These are phyloP conservation scores for Tilletia horrida DNA, from an alignment of 1,284 basidiomycete genomes.

Conservation along the genomic window DNA sequence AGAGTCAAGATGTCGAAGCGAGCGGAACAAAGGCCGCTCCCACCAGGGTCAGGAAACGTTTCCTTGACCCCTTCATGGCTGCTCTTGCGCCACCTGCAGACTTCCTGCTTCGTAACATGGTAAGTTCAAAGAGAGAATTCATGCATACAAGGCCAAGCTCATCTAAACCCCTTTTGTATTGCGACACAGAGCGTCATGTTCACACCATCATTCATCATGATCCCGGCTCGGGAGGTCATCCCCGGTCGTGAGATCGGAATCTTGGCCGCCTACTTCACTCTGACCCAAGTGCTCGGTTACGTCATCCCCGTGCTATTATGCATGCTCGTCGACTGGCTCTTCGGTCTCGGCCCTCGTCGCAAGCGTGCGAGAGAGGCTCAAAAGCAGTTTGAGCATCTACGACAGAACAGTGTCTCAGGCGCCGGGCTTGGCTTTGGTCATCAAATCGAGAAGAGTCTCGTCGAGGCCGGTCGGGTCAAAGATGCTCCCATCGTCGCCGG, in stretches of 20 bases:
- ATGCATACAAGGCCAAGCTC: background rate
- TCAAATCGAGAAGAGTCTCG: slow-evolving; percentile 8
- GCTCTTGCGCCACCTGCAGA: slow-evolving; percentile 44
- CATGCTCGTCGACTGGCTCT: slow-evolving; percentile 20
- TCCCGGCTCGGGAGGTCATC: slow-evolving; percentile 44
- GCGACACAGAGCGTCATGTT: slow-evolving; percentile 35
- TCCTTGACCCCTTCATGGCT: slow-evolving; percentile 29
- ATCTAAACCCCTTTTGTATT: background rate
- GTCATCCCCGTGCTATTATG: slow-evolving; percentile 37
- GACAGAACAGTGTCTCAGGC: background rate
- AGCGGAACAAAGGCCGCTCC: too few species aligned
- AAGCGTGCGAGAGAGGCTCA: background rate
- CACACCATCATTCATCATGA: slow-evolving; percentile 43
- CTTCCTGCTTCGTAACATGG: slow-evolving; percentile 46
- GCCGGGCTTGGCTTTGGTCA: slow-evolving; percentile 5
- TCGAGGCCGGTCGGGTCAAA: slow-evolving; percentile 9
- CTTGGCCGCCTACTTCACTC: slow-evolving; percentile 41
- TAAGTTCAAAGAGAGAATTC: background rate
- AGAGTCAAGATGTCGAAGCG: slow-evolving; percentile 1
- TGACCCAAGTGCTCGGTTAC: slow-evolving; percentile 33
- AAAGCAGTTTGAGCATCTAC: slow-evolving; percentile 12
- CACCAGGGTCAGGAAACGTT: slow-evolving; percentile 15
- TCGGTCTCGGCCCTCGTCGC: slow-evolving; percentile 3
- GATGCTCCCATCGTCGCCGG: slow-evolving; percentile 14
- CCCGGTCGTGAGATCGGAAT: slow-evolving; percentile 39